A percentile compares a stretch with the other conserved stretches of the same genome.
phyloP scores from a whole-genome alignment of 768 basidiomycete genomes.

The Tricholoma terreum region DNA sequence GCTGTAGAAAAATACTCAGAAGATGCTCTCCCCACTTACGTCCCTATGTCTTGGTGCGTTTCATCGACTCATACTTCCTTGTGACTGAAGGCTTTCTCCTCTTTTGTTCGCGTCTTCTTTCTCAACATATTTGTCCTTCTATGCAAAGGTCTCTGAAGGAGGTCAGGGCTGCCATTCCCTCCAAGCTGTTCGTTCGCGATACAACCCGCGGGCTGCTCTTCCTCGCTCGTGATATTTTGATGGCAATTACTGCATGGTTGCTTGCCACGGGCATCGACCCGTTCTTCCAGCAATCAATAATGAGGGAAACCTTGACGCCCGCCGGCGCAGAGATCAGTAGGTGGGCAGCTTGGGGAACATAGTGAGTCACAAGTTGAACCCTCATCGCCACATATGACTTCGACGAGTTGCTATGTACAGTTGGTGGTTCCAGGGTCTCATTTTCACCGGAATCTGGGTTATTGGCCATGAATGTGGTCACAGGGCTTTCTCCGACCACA shows the following conservation, averaged over 20 bases:
- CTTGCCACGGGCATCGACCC: constrained; percentile 44
- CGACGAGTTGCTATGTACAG: constrained; percentile 26
- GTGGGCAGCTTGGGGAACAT: constrained; percentile 44
- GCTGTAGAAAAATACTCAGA: constrained; percentile 30
- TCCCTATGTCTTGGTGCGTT: constrained; percentile 45
- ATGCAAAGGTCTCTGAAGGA: constrained; percentile 43
- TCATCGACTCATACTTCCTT: no score
- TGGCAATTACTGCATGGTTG: constrained; percentile 42
- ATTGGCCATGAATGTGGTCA: constrained; percentile 63
- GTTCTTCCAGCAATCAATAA: constrained; percentile 27
- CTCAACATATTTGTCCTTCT: no score
- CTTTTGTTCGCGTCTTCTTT: not conserved
- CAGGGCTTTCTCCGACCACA: constrained; percentile 51
- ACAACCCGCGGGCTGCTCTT: constrained; percentile 39
- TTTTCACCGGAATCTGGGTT: constrained; percentile 57
- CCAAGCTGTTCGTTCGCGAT: constrained; percentile 42
- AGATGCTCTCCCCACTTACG: constrained; percentile 38
- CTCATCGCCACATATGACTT: no score
- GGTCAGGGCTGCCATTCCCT: constrained; percentile 48
- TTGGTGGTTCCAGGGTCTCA: constrained; percentile 61
- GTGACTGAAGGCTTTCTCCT: no score
- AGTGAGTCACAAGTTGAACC: constrained; percentile 44
- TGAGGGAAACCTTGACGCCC: constrained; percentile 25
- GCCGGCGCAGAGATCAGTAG: constrained; percentile 34
- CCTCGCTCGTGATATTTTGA: constrained; percentile 43